Conservation (phyloP, 495 filamentous ascomycete genomes). For the Ramalina intermedia region DNA sequence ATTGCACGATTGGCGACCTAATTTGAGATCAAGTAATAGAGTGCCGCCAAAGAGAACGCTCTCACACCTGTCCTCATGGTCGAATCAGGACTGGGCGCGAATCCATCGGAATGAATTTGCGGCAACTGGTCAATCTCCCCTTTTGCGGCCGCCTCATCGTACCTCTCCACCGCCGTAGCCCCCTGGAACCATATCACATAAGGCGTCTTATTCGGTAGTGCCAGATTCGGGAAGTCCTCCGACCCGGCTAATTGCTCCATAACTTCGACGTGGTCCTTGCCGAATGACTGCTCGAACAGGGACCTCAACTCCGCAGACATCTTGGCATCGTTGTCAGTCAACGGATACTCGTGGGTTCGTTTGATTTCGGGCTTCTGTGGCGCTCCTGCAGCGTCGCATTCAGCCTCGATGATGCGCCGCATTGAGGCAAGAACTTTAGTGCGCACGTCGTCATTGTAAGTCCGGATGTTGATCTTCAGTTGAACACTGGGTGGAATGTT, state of each 20-base stretch:
- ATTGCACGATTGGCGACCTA: no score
- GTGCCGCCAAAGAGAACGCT: slow-evolving; percentile 38
- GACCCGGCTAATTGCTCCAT: slow-evolving; percentile 21
- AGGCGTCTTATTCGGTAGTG: slow-evolving; percentile 34
- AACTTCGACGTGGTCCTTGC: no score
- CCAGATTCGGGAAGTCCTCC: slow-evolving; percentile 45
- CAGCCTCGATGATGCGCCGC: slow-evolving; percentile 37
- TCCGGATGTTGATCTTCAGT: slow-evolving; percentile 36
- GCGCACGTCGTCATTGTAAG: slow-evolving; percentile 24
- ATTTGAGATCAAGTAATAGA: no score
- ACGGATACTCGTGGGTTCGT: slow-evolving; percentile 26
- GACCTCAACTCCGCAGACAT: no score
- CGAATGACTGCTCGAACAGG: slow-evolving; percentile 32
- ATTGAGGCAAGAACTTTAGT: slow-evolving; percentile 30
- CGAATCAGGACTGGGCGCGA: slow-evolving; percentile 43
- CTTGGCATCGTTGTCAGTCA: slow-evolving; percentile 41
- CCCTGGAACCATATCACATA: slow-evolving; percentile 45
- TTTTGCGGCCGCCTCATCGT: slow-evolving; percentile 33
- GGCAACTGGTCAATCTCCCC: slow-evolving; percentile 28
- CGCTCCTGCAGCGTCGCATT: slow-evolving; percentile 31
- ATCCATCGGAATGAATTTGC: slow-evolving; percentile 42
- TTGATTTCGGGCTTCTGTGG: slow-evolving; percentile 26
- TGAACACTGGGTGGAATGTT: slow-evolving; percentile 36
- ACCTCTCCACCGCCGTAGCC: slow-evolving; percentile 30
- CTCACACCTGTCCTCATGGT: slow-evolving; percentile 39